Evolutionary conservation across 352 stramenopile genomes (phyloP), one percentile per base, ranked within the genome.

Genomic region (Phytopythium kandeliae): DNA sequence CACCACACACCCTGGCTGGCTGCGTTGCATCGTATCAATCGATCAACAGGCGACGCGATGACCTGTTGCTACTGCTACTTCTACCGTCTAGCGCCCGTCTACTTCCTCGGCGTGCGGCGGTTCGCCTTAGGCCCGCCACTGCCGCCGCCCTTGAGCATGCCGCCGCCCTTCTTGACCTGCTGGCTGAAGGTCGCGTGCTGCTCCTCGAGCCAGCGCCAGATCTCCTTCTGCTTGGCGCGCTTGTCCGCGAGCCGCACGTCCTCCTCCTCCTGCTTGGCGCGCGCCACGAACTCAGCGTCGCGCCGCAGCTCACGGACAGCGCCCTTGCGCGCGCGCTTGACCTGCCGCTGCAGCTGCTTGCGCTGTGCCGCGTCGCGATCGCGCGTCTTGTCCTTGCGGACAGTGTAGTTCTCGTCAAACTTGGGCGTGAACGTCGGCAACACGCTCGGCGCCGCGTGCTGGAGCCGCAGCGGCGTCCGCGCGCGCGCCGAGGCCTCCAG

Each of bases 171-270:
- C 58, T 92, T 85, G 26, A 98, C 96, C 78, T 98, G 95, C 57
- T 98, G 80, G 69, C 98, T 98, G 74, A 99, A 98, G 57, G 94
- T 98, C 5, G 94, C 95, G 65, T 98, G 96, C 62, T 99, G 94
- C 48, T 96, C 71, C 63, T 98, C 92, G 60, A 99, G 69, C 95
- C 94, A 99, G 48, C 72, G 69, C 62, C 90, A 96, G 66, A 98
- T 98, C 77, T 98, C 96, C 60, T 96, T 77, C 57, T 97, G 89
- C 59, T 97, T 96, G 36, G 90, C 91, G 62, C 67, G 77, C 79
- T 90, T 97, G 67, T 62, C 74, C 19, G 63, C 82, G 58, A 83
- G 57, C 55, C 78, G 77, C 60, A 48, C 48, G 24, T 84, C 62
- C 57, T 97, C 86, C 51, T 98, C 95, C 48, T 90, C 69, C 44